These are phyloP conservation scores for Heterobasidion irregulare DNA, from an alignment of 1,284 basidiomycete species.

Conservation along the genomic window DNA sequence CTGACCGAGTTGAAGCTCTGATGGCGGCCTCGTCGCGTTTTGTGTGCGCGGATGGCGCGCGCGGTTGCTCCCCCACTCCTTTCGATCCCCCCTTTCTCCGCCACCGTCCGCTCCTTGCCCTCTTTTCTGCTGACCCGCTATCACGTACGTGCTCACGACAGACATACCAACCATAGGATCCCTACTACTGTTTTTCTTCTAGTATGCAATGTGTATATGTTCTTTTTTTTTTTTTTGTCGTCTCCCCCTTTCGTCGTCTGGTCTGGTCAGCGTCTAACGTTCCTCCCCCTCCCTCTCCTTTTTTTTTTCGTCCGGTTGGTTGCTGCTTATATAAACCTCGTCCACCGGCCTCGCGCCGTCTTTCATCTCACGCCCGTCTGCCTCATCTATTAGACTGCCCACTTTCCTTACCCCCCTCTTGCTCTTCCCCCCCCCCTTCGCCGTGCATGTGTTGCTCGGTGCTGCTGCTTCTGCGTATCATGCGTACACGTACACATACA, in stretches of 20 bases:
- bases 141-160: not conserved
- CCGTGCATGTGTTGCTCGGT: not conserved
- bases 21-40: conserved; percentile 13
- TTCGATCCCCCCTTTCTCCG: not conserved
- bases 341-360: no score
- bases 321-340: no score
- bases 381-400: not conserved
- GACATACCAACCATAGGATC: not conserved
- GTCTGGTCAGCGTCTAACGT: not conserved
- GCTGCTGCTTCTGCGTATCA: not conserved
- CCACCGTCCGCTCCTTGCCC: not conserved
- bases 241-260: not conserved
- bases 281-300: not conserved
- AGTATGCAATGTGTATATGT: not conserved
- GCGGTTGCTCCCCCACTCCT: not conserved
- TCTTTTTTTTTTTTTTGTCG: not conserved
- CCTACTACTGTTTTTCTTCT: not conserved
- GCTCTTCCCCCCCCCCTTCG: not conserved
- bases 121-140: not conserved
- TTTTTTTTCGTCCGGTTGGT: no score
- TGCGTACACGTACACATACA: not conserved
- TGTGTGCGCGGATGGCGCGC: not conserved
- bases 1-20: conserved; percentile 89
- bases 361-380: not conserved
- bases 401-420: not conserved